A percentile compares a stretch with the other conserved stretches of the same genome.
Conservation (phyloP, 164 flowering plant species). For the Stephania yunnanensis region DNA sequence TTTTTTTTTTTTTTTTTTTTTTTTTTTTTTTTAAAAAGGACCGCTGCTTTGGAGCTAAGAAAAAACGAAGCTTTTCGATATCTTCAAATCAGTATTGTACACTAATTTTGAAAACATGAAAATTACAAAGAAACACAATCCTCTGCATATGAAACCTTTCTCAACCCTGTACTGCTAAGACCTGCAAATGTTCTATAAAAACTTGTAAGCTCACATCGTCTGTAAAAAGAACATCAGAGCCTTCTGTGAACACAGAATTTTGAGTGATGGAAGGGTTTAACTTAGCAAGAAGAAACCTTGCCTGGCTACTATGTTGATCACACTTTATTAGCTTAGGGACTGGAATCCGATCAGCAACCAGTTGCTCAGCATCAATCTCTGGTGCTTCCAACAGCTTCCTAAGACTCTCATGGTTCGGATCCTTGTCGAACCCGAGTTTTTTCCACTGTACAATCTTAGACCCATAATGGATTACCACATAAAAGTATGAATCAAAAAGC, state of each 20-base stretch:
- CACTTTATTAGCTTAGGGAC: slow-evolving; percentile 71
- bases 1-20: too few relatives aligned
- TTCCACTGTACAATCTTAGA: slow-evolving; percentile 84
- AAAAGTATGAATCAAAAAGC: slow-evolving; percentile 83
- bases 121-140: not conserved
- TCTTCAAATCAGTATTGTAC: slow-evolving; percentile 2
- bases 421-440: slow-evolving; percentile 66
- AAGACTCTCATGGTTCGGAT: slow-evolving; percentile 71
- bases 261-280: slow-evolving; percentile 89
- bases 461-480: slow-evolving; percentile 81
- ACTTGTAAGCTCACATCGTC: slow-evolving; percentile 88
- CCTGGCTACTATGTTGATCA: slow-evolving; percentile 87
- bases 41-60: too few relatives aligned
- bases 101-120: slow-evolving; percentile 8
- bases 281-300: slow-evolving; percentile 90
- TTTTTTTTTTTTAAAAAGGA: too few relatives aligned
- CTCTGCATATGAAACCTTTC: slow-evolving; percentile 8
- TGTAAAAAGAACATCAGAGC: slow-evolving; percentile 66
- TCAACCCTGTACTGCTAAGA: slow-evolving; percentile 76
- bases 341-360: slow-evolving; percentile 70
- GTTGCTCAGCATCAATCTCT: slow-evolving; percentile 65
- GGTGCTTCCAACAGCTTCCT: slow-evolving; percentile 80
- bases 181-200: slow-evolving; percentile 77
- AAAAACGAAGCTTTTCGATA: not conserved
- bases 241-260: slow-evolving; percentile 39